A percentile compares a stretch with the other conserved stretches of the same genome.
phyloP scores from a whole-genome alignment of 2,329 filamentous ascomycete genomes.

The Xylaria hypoxylon region DNA sequence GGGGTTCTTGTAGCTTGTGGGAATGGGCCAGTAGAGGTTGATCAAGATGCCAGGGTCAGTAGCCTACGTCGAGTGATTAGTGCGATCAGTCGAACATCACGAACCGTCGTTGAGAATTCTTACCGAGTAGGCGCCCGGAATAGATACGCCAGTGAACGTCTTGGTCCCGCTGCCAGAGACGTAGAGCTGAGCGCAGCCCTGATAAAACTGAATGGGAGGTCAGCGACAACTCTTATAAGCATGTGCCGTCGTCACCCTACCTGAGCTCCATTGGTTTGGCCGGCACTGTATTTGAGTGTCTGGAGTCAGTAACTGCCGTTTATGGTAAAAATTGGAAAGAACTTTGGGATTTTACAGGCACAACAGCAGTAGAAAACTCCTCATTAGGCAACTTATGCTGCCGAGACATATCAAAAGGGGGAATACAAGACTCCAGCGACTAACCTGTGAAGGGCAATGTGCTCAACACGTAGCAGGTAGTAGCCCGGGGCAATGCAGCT shows the following conservation, averaged over 20 bases:
- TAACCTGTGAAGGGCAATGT: slow-evolving; percentile 52
- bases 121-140: slow-evolving; percentile 48
- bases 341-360: no score
- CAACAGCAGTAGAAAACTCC: no score
- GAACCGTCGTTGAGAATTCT: neutral
- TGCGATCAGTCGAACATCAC: neutral
- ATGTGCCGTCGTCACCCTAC: slow-evolving; percentile 31
- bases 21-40: slow-evolving; percentile 46
- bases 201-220: slow-evolving; percentile 47
- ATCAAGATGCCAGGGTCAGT: slow-evolving; percentile 47
- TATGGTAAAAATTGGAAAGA: no score
- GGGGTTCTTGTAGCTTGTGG: slow-evolving; percentile 48
- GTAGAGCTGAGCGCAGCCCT: slow-evolving; percentile 48
- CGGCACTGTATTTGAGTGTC: no score
- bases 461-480: slow-evolving; percentile 53
- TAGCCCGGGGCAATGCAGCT: slow-evolving; percentile 50
- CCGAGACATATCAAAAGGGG: no score
- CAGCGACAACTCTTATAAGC: neutral
- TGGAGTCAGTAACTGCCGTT: no score
- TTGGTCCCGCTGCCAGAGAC: slow-evolving; percentile 49
- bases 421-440: no score
- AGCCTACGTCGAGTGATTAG: slow-evolving; percentile 34
- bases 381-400: no score
- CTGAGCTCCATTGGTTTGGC: slow-evolving; percentile 47
- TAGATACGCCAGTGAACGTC: slow-evolving; percentile 45